phyloP scores from a whole-genome alignment of 345 rosid species.

The Brassica napus region DNA sequence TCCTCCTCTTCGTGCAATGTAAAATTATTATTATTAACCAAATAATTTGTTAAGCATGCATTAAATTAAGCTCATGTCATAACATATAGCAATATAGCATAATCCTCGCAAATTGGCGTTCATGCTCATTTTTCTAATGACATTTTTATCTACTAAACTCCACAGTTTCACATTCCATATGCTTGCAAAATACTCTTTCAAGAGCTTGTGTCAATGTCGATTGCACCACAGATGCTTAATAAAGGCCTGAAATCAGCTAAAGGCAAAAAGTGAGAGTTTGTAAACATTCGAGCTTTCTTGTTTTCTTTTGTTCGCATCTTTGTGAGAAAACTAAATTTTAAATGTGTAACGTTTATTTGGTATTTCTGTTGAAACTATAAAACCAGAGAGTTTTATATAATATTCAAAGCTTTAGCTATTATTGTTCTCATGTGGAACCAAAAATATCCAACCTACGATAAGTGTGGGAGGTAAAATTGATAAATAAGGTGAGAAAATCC shows the following conservation, averaged over 20 bases:
- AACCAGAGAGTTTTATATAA: neutral
- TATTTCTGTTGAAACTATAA: neutral
- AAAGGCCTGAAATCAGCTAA: neutral
- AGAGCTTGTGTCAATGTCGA: neutral
- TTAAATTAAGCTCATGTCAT: slow-evolving; percentile 3
- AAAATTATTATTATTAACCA: neutral
- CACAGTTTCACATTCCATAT: neutral
- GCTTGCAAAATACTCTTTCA: neutral
- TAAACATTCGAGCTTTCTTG: neutral
- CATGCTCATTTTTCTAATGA: neutral
- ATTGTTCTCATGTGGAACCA: neutral
- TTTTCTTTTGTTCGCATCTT: neutral
- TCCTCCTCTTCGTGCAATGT: slow-evolving; percentile 21
- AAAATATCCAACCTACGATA: neutral
- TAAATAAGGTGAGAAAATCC: neutral
- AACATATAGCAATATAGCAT: neutral
- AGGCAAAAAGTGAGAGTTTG: neutral
- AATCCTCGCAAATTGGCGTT: neutral
- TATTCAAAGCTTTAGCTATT: neutral
- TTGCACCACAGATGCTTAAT: neutral
- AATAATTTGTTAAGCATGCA: neutral
- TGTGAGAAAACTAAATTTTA: neutral
- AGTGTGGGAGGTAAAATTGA: neutral
- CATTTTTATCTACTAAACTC: neutral
- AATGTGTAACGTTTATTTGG: neutral